Base-by-base conservation (phyloP, 1,284 basidiomycete genomes). In the Leucoagaricus sp. region DNA sequence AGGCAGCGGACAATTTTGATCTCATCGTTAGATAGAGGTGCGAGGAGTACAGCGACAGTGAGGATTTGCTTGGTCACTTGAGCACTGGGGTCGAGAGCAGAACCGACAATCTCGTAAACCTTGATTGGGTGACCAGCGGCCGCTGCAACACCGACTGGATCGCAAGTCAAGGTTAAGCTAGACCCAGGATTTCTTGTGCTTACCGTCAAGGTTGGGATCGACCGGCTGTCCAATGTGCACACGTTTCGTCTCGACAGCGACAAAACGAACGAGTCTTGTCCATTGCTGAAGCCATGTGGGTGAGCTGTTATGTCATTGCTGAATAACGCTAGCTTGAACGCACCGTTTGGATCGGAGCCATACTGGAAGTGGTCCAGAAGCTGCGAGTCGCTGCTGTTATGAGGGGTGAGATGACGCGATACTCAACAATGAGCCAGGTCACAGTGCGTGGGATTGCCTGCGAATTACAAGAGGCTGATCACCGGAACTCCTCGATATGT, bases 211-310 rank as follows among this genome's bases (percentile, higher is more conserved):
- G 29, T 73, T 74, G 1, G 82, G 58, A 60, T 93, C 85, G 19
- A 90, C 75, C 0, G 92, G 91, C 68, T 93, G 81, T 40, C 93
- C 92, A 59, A 91, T 80, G 64, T 92, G 89, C 10, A 91, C 81
- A 57, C 81, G 75, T 6, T 79, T 76, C 1, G 89, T 91, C 72
- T 92, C 91, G n/a, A 73, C 75, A 12, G 92, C 91, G 17, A 90
- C 78, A 69, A 94, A 94, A 57, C 92, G 89, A 61, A 94, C 90
- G 56, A 93, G 80, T 42, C 91, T 85, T 25, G 84, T 84, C 91
- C 91, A 93, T 79, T 81, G 77, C 85, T 90, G 51, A 21, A 33
- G 52, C 29, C 31, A 47, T 60, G 52, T 33, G n/a, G n/a, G 54
- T 61, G 25, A 55, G 34, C 13, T 8, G 28, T 40, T 25, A 10